These are phyloP conservation scores for Eucalyptus polybractea DNA, from an alignment of 345 rosid genomes.

Conservation along the genomic window DNA sequence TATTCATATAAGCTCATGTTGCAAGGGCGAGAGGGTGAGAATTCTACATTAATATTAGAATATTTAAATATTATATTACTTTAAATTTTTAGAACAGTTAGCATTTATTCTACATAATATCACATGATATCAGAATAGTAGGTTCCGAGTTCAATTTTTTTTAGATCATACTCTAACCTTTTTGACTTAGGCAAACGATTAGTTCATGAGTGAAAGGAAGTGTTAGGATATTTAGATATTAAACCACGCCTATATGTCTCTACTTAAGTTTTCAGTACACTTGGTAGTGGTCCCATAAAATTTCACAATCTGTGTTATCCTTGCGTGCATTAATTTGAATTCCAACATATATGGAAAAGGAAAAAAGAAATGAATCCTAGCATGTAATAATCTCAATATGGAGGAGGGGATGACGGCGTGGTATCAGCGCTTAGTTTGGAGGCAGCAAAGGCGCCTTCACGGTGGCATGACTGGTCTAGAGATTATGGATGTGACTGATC, in stretches of 20 bases:
- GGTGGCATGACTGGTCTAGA: background rate
- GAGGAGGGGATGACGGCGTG: background rate
- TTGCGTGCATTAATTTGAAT: background rate
- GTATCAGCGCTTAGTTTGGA: background rate
- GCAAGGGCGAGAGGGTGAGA: background rate
- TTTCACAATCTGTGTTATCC: background rate
- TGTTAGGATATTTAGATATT: fast-evolving
- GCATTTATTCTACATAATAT: fast-evolving
- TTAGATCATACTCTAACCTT: background rate
- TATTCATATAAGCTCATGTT: background rate
- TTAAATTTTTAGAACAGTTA: fast-evolving
- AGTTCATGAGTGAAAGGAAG: fast-evolving
- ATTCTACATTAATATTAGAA: background rate
- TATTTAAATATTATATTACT: fast-evolving
- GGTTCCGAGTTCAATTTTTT: fast-evolving
- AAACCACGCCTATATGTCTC: fast-evolving
- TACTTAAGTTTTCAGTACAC: fast-evolving
- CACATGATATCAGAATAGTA: fast-evolving
- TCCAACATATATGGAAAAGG: background rate
- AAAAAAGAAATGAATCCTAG: background rate
- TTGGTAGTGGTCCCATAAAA: background rate
- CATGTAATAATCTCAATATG: background rate
- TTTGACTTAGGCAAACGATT: fast-evolving
- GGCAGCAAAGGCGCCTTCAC: background rate
- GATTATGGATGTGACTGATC: background rate